phyloP scores from a whole-genome alignment of 2,329 filamentous ascomycete species.

The Mariannaea sp. region DNA sequence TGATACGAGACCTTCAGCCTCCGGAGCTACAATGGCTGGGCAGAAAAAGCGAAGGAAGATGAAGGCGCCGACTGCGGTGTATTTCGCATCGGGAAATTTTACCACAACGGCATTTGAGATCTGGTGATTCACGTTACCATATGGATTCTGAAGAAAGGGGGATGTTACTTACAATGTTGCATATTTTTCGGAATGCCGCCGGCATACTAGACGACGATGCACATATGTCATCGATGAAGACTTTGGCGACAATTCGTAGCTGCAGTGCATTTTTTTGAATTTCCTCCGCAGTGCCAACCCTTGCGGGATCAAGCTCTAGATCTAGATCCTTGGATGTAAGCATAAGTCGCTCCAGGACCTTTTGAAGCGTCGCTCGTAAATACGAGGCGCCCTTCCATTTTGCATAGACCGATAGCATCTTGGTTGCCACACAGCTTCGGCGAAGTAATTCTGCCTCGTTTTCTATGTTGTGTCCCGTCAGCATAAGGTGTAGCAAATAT shows the following conservation, averaged over 20 bases:
- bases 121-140: no score
- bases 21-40: conserved; percentile 72
- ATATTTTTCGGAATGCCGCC: conserved; percentile 68
- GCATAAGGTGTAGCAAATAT: neutral
- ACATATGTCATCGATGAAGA: conserved; percentile 74
- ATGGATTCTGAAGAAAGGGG: no score
- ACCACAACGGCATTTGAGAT: conserved; percentile 67
- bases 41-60: conserved; percentile 75
- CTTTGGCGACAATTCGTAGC: conserved; percentile 68
- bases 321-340: conserved; percentile 69
- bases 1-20: conserved; percentile 68
- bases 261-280: conserved; percentile 69
- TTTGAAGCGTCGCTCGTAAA: conserved; percentile 66
- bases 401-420: conserved; percentile 72
- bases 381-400: conserved; percentile 72
- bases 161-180: conserved; percentile 61
- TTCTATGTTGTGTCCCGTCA: conserved; percentile 49
- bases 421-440: conserved; percentile 73
- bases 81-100: conserved; percentile 71
- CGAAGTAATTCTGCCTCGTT: conserved; percentile 70
- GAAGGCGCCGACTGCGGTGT: conserved; percentile 72
- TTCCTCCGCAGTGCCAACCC: conserved; percentile 64
- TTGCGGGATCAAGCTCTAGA: conserved; percentile 68
- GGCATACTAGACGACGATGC: conserved; percentile 66
- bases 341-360: conserved; percentile 69